Base-by-base conservation (phyloP, 805 yeast genomes). In the Ogataea pini region DNA sequence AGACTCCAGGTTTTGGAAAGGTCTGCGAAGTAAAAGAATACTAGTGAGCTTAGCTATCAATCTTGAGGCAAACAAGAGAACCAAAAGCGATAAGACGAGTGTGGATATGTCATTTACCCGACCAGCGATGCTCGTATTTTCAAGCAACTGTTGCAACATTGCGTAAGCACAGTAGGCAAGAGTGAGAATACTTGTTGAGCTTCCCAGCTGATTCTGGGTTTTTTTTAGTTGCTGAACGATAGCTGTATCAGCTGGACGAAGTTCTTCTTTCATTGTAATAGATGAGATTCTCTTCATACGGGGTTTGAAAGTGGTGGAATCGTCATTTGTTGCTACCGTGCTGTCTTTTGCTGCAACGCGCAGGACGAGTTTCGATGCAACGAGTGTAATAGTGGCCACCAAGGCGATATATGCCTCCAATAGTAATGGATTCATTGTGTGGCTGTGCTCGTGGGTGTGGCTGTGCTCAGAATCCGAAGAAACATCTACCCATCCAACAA, bases 1-100 rank as follows among this genome's bases (percentile, higher is more conserved):
- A 0, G 68, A 49, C 42, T 42, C 70, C 49, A 44, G 61, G 22
- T 71, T 72, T 47, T 66, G 66, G 45, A 68, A 71, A 1, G 87
- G 87, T 48, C 73, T 79, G 10, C 81, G 75, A 20, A 83, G 59
- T 27, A 83, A 60, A 17, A 83, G 66, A 8, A 81, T 73, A 2
- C 75, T 76, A 0, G 85, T 82, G 13, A 83, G 64, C 13, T 72
- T 66, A 45, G 70, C 72, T 7, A 80, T 81, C 45, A 82, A 68
- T 39, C 64, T 54, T 52, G 64, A 59, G 6, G 63, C 68, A n/a
- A 59, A 38, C 8, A 47, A 37, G 2, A 62, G 44, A 7, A 65
- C 60, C 20, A 62, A 12, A 2, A 52, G 8, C 2, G 70, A 61
- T 16, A 65, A 46, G 0, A 52, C n/a, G 2, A 62, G 43, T 1